Evolutionary conservation across 192 early-diverging fungal genomes (phyloP), one percentile per base, ranked within the genome.

Genomic region (Podila epicladia): DNA sequence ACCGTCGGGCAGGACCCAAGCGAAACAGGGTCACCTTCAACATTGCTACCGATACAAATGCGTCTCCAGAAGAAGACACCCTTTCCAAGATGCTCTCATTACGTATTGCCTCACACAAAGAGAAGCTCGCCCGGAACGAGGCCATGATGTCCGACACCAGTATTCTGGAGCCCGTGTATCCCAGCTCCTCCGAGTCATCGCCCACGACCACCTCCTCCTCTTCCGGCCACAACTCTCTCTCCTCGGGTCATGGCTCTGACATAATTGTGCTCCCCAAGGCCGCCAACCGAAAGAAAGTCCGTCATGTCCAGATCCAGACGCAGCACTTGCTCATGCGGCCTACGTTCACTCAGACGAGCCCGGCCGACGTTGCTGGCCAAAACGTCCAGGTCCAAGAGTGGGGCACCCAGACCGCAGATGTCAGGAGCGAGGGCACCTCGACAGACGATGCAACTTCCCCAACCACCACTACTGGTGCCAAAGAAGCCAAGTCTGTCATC

Each of bases 271-370:
- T 79, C 6, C 75, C 75, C 0, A 72, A 62, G 45, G 66, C 77
- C 31, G 49, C 69, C 0, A 19, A 66, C 3, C 17, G 77, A 9
- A 80, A 80, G 15, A 72, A 68, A 49, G 77, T 80, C 22, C 77
- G 77, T 1, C 77, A 80, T 53, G 77, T 80, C 59, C 77, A 80
- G 53, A 80, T 80, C 59, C 77, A 80, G 67, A 80, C 77, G 9
- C 77, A 80, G 45, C 77, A 80, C 49, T 80, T 71, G n/a, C 63
- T 80, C 35, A 69, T 69, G 71, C 77, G 77, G 9, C 77, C 77
- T 38, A 73, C 69, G 67, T 69, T 59, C 41, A 80, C 77, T 4
- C 77, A 80, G 45, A 80, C 77, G 0, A 71, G 73, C 55, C 77
- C 66, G 12, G 19, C 58, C 5, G 77, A 71, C 4, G 37, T 29